A percentile compares a stretch with the other conserved stretches of the same genome.
Conservation (phyloP, 2,329 filamentous ascomycete species). For the Metarhizium brunneum region DNA sequence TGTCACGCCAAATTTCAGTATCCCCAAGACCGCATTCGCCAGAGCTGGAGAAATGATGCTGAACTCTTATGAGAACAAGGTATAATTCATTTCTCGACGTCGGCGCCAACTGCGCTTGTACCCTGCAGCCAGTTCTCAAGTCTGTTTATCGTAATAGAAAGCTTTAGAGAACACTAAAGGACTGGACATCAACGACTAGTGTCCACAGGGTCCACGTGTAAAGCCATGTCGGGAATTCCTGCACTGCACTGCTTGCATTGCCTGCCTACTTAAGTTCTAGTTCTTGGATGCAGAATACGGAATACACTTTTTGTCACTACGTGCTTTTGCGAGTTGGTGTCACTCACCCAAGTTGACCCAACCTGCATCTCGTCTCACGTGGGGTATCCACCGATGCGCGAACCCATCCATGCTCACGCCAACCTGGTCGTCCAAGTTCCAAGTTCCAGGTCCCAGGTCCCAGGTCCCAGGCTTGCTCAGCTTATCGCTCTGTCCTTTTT, state of each 20-base stretch:
- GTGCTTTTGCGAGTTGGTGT: background rate
- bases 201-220: conserved; percentile 12
- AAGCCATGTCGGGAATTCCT: conserved; percentile 1
- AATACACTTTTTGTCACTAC: background rate
- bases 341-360: conserved; percentile 1
- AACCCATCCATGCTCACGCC: conserved; percentile 10
- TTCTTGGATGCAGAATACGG: no score
- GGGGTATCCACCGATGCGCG: conserved; percentile 12
- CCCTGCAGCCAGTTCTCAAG: no score
- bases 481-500: background rate
- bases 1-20: background rate
- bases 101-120: no score
- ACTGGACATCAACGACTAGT: conserved; percentile 2
- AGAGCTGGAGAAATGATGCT: background rate
- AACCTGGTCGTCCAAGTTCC: background rate
- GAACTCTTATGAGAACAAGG: no score
- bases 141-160: background rate
- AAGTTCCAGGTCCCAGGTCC: no score
- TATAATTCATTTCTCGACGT: no score
- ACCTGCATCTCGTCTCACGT: conserved; percentile 11
- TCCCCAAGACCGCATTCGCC: background rate
- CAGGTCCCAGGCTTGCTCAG: no score
- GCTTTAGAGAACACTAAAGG: background rate
- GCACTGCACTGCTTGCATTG: background rate
- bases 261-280: background rate